These are phyloP conservation scores for Phylloporus arenicola DNA, from an alignment of 768 basidiomycete genomes.

Conservation along the genomic window DNA sequence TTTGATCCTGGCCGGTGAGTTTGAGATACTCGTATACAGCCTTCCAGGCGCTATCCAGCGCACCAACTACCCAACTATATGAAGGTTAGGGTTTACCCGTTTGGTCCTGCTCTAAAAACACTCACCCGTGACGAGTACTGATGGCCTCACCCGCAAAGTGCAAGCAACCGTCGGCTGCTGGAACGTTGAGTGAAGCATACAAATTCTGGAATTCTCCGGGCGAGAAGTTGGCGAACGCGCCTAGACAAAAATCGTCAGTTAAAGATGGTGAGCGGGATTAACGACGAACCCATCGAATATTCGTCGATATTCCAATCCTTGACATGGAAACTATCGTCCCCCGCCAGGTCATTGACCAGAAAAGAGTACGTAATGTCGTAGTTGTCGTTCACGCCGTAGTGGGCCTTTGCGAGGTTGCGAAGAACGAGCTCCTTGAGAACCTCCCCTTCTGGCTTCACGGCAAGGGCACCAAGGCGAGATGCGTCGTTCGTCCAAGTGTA, in stretches of 20 bases:
- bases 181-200: conserved; percentile 28
- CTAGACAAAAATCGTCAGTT: conserved; percentile 13
- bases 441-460: conserved; percentile 3
- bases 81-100: conserved; percentile 23
- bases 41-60: conserved; percentile 34
- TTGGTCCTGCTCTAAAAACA: background rate
- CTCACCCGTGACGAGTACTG: conserved; percentile 10
- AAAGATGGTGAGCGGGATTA: background rate
- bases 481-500: conserved; percentile 40
- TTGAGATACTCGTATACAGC: conserved; percentile 28
- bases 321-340: conserved; percentile 17
- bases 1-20: conserved; percentile 5
- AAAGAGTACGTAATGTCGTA: conserved; percentile 13
- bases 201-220: conserved; percentile 35
- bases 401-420: conserved; percentile 19
- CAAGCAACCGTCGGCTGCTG: conserved; percentile 21
- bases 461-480: conserved; percentile 32
- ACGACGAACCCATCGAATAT: conserved; percentile 31
- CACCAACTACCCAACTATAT: conserved; percentile 37
- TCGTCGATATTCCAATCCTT: conserved; percentile 34
- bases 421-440: conserved; percentile 26
- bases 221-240: conserved; percentile 38
- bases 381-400: conserved; percentile 5
- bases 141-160: conserved; percentile 16
- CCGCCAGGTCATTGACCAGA: conserved; percentile 12